Evolutionary conservation across 2,329 filamentous ascomycete genomes (phyloP), one percentile per base, ranked within the genome.

Genomic region (Penicillium expansum): DNA sequence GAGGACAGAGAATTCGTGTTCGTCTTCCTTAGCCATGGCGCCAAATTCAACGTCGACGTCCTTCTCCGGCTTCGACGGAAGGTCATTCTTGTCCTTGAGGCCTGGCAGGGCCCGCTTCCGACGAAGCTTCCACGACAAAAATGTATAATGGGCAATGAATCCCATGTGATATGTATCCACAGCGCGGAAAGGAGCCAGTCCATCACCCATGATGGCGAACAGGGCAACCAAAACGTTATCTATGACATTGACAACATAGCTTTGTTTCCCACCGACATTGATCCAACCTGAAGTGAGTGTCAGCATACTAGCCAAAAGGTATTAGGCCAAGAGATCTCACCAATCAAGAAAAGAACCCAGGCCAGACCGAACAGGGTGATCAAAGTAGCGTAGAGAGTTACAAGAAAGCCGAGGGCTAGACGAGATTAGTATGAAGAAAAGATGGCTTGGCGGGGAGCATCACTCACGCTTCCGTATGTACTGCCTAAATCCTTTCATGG

Each of bases 291-390:
- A 9, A 47, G n/a, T 13, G 16, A 45, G 9, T 9, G 47, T 48
- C 18, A 27, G 6, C 16, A 58, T 48, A 56, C 38, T 16, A 30
- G 49, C 22, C 16, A 43, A 52, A 43, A 61, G 24, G 48, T 16
- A 14, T 29, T 6, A 4, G 9, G 8, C 27, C 13, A 42, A 16
- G 32, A 38, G 18, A 32, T 58, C 72, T 55, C 73, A 78, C 87
- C 90, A 70, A 96, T 96, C 53, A 95, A 78, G 75, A 93, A 94
- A n/a, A 95, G 82, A 1, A 96, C 91, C 91, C 91, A 96, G 0
- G 89, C 89, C 13, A 93, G 80, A 67, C 91, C 91, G 65, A 95
- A 96, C 0, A 92, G 79, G 0, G 91, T 94, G 65, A 96, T 92
- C 20, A 93, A 79, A 1, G 83, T 86, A 9, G 90, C 91, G 72